Percentiles rank a stretch among this genome's conserved stretches.
phyloP scores from a whole-genome alignment of 2,329 filamentous ascomycete species.

The Aspergillus pseudotamarii region DNA sequence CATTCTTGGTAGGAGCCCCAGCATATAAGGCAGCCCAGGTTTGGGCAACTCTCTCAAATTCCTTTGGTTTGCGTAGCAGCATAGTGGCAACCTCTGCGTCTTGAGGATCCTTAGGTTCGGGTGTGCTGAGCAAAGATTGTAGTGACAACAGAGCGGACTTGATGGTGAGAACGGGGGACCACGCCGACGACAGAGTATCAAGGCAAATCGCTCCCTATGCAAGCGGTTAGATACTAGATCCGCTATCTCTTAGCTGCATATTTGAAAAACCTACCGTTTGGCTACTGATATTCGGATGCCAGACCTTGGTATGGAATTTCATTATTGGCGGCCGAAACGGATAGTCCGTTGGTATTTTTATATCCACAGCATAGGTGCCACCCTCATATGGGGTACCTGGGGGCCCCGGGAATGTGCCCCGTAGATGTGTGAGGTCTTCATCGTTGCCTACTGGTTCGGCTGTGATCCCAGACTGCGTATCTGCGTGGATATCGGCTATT shows the following conservation, averaged over 20 bases:
- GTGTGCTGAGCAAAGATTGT: conserved; percentile 87
- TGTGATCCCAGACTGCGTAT: conserved; percentile 75
- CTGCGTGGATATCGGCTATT: conserved; percentile 55
- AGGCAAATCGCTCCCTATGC: conserved; percentile 90
- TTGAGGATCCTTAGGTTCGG: conserved; percentile 95
- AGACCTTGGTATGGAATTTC: conserved; percentile 90
- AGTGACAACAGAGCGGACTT: conserved; percentile 93
- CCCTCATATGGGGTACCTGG: conserved; percentile 93
- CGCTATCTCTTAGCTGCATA: background rate
- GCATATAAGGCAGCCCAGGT: conserved; percentile 90
- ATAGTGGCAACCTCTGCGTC: conserved; percentile 93
- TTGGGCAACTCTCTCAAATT: conserved; percentile 79
- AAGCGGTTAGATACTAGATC: background rate
- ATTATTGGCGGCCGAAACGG: conserved; percentile 92
- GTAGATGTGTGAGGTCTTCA: conserved; percentile 77
- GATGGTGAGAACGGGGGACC: conserved; percentile 95
- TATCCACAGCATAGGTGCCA: conserved; percentile 79
- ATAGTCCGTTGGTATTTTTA: conserved; percentile 84
- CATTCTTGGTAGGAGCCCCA: conserved; percentile 66
- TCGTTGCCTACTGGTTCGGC: conserved; percentile 65
- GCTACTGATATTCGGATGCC: conserved; percentile 96
- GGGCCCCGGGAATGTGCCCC: conserved; percentile 80
- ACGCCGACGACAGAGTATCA: conserved; percentile 84
- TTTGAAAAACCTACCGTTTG: conserved; percentile 70
- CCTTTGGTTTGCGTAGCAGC: conserved; percentile 76